Evolutionary conservation across 2,329 filamentous ascomycete species (phyloP), one percentile per base, ranked within the genome.

Genomic region (Colletotrichum australisinense): DNA sequence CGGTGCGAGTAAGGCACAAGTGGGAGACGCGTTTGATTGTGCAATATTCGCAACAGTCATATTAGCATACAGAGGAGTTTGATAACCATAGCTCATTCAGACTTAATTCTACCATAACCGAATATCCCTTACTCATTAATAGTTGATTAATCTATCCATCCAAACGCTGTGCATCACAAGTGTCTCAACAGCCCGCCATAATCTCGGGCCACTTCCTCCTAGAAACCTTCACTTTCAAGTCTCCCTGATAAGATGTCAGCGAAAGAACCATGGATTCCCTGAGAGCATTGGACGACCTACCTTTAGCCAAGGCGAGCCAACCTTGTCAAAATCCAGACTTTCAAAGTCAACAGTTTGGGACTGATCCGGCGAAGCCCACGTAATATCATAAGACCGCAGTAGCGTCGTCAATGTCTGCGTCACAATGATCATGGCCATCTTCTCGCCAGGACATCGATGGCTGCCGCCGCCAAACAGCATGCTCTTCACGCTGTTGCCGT

Each of bases 311-410:
- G 74, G 72, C 0, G 42, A 53, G 2, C 75, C 76, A 58, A 70
- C 56, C 56, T 72, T 75, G 42, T 74, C 71, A 42, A 77, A 76
- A 28, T 77, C 67, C 1, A 75, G 55, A 1, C 53, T 62, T 26
- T 63, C 57, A 35, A 75, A 75, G 22, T 70, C 58, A 14, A 66
- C 69, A 24, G 28, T 52, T 14, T 4, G 30, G 8, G 69, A 30
- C 8, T 64, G 53, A 11, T 65, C 68, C 9, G 42, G 28, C 14
- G 42, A 67, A 22, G 63, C 72, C 75, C 75, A 77, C 3, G 28
- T 42, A 32, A 76, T 42, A 52, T 77, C 75, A 35, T 76, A 76
- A 24, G 69, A 72, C 11, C 76, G 58, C 28, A 76, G 52, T 30
- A 76, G 24, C 7, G 76, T 76, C 2, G 57, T 56, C 8, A 78